Evolutionary conservation across 352 stramenopile species (phyloP), one percentile per base, ranked within the genome.

Genomic region (Lagenidium sp.): DNA sequence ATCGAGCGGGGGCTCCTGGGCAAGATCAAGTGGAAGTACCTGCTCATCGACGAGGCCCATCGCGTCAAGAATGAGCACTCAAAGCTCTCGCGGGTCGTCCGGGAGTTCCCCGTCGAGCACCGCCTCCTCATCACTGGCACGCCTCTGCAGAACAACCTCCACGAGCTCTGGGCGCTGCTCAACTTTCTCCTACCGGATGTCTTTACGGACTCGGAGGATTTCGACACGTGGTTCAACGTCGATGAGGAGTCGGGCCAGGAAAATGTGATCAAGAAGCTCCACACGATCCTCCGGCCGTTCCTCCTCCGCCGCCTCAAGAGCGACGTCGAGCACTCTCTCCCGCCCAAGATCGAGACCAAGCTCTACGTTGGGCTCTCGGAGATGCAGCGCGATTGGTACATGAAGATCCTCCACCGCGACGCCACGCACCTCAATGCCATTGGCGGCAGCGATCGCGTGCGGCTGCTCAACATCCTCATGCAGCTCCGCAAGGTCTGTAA

Each of bases 211-310:
- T 74, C 93, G 8, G 96, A 99, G 18, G 94, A 98, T 53, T 99
- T 99, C 45, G 96, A 99, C 63, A 85, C 97, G 47, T 99, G 96
- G 94, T 99, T 99, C 55, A 98, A 99, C 55, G 75, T 98, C 7
- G 91, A 98, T 47, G 95, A 98, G 50, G 78, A 94, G 55, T 78
- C 95, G 44, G 88, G 85, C 7, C 90, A 98, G 47, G 87, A 98
- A 55, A 98, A 98, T 53, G 92, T 98, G 1, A 97, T 98, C 61
- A 97, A 97, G 58, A 98, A 98, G 54, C 62, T 97, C 23, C 94
- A 98, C 68, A 98, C 95, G 29, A 95, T 99, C 38, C 67, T 99
- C 1, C 78, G 95, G 0, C 96, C 96, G 11, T 99, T 99, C 57
- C 82, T 99, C 54, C 63, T 99, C 44, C 93, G 97, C 41, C 82